These are phyloP conservation scores for Ophiostoma sp. DNA, from an alignment of 2,329 filamentous ascomycete genomes.

Conservation along the genomic window DNA sequence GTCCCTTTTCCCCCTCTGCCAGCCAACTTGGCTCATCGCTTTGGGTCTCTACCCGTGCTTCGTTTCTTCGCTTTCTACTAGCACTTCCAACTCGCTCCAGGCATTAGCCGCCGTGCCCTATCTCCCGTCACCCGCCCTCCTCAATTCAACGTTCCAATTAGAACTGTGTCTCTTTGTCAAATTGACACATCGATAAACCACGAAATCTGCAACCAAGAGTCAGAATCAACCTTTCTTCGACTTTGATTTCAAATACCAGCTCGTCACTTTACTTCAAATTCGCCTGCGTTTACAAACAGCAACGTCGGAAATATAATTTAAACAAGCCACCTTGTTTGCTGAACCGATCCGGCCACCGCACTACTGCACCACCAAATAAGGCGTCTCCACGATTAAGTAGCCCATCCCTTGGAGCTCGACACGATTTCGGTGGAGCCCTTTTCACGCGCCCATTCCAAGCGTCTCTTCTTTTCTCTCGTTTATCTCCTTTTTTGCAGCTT, in stretches of 20 bases:
- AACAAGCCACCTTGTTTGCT: neutral
- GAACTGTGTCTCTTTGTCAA: neutral
- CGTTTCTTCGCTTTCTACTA: neutral
- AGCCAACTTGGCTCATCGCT: neutral
- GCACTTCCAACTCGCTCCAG: neutral
- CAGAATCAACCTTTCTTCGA: neutral
- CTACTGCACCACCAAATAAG: conserved; percentile 19
- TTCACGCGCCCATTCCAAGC: conserved; percentile 19
- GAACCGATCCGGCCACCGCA: conserved; percentile 9
- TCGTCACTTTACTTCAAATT: neutral
- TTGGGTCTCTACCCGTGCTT: conserved; percentile 6
- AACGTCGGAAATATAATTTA: neutral
- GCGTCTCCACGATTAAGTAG: conserved; percentile 21
- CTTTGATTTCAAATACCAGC: neutral
- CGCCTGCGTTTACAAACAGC: neutral
- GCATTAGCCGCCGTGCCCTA: conserved; percentile 1
- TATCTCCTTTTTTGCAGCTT: conserved; percentile 13
- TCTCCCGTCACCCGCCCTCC: neutral
- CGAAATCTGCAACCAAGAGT: neutral
- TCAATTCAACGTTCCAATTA: neutral
- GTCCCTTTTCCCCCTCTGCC: neutral
- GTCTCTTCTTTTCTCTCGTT: conserved; percentile 15
- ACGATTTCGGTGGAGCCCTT: conserved; percentile 20
- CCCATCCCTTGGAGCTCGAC: conserved; percentile 23
- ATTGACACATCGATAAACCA: neutral